phyloP scores from a whole-genome alignment of 805 yeast species.

The Jamesozyma gamospora region DNA sequence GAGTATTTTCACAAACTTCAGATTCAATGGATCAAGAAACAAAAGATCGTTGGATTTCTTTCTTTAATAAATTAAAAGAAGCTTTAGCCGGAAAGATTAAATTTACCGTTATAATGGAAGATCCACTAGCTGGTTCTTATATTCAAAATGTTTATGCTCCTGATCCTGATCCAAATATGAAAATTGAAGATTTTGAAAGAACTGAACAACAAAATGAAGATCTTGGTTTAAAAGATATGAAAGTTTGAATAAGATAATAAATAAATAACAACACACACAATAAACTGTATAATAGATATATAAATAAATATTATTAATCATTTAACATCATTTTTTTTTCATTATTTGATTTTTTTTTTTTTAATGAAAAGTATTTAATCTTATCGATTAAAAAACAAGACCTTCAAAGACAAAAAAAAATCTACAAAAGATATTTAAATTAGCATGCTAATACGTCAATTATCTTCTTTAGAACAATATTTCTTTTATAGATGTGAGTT shows the following conservation, averaged over 20 bases:
- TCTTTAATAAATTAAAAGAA: constrained; percentile 61
- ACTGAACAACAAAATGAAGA: constrained; percentile 84
- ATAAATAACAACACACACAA: neutral
- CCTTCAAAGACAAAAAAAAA: too few relatives aligned
- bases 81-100: constrained; percentile 75
- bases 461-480: constrained; percentile 14
- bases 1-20: constrained; percentile 77
- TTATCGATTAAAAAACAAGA: too few relatives aligned
- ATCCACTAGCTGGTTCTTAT: constrained; percentile 90
- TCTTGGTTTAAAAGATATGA: constrained; percentile 57
- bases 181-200: constrained; percentile 81
- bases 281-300: neutral
- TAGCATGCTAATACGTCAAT: constrained; percentile 2
- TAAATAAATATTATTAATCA: too few relatives aligned
- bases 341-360: too few relatives aligned
- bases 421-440: too few relatives aligned
- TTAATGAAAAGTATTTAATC: too few relatives aligned
- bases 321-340: too few relatives aligned
- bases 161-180: constrained; percentile 94
- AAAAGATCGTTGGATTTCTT: constrained; percentile 70
- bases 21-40: constrained; percentile 83
- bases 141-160: constrained; percentile 99
- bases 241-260: constrained; percentile 13
- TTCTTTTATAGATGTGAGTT: constrained; percentile 18
- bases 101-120: constrained; percentile 83